Conservation (phyloP, 768 basidiomycete genomes). For the Guyanaporus albipodus region DNA sequence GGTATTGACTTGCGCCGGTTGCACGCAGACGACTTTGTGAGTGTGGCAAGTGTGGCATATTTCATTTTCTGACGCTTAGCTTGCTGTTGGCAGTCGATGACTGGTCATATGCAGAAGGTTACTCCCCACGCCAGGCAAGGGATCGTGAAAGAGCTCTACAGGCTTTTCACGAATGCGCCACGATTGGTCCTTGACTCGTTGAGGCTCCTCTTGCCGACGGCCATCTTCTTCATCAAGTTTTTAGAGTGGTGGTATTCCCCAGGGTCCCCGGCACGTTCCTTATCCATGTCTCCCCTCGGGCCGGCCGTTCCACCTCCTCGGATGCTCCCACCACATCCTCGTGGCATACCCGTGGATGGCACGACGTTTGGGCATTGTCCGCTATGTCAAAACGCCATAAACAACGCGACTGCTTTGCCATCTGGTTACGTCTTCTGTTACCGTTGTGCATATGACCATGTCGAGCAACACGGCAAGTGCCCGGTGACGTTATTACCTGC, state of each 20-base stretch:
- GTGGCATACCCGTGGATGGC: constrained; percentile 60
- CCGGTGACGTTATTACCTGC: constrained; percentile 82
- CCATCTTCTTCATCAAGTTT: constrained; percentile 95
- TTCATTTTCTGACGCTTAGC: constrained; percentile 1
- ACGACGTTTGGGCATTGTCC: constrained; percentile 80
- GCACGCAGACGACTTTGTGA: constrained; percentile 73
- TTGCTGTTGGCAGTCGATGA: constrained; percentile 14
- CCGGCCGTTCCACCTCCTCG: constrained; percentile 75
- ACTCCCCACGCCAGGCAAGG: constrained; percentile 31
- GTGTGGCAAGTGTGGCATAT: constrained; percentile 20
- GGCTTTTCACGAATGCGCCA: constrained; percentile 50
- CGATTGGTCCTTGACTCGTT: constrained; percentile 71
- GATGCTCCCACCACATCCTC: constrained; percentile 70
- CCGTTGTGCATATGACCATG: constrained; percentile 80
- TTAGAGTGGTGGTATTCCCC: constrained; percentile 99
- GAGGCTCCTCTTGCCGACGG: constrained; percentile 74
- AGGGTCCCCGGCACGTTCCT: constrained; percentile 74
- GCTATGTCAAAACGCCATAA: constrained; percentile 65
- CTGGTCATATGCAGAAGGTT: constrained; percentile 12
- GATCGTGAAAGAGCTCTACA: constrained; percentile 42
- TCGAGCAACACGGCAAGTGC: constrained; percentile 74
- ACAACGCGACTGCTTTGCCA: constrained; percentile 86
- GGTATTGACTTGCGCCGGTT: constrained; percentile 80
- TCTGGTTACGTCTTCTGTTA: constrained; percentile 97
- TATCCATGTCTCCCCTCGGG: constrained; percentile 57